Conservation (phyloP, 2,329 filamentous ascomycete species). For the Akanthomyces uredinophilus region DNA sequence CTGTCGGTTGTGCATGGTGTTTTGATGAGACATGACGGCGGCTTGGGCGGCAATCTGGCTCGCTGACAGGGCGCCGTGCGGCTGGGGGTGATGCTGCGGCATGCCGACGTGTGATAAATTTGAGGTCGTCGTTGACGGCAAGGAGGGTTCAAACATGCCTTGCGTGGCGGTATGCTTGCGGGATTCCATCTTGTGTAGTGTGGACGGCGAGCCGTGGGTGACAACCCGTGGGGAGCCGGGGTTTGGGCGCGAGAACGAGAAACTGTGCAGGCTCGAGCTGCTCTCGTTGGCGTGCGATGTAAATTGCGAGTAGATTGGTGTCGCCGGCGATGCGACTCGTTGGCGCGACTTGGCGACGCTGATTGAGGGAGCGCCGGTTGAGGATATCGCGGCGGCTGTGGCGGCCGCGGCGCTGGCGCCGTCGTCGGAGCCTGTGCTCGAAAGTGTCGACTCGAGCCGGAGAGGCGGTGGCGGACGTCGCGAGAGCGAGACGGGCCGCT, state of each 20-base stretch:
- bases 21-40: slow-evolving; percentile 63
- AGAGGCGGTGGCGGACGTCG: slow-evolving; percentile 30
- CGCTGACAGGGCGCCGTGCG: slow-evolving; percentile 42
- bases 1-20: slow-evolving; percentile 51
- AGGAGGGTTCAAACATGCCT: slow-evolving; percentile 69
- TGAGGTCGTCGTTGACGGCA: slow-evolving; percentile 57
- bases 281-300: slow-evolving; percentile 44
- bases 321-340: slow-evolving; percentile 33
- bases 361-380: slow-evolving; percentile 28
- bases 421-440: neutral
- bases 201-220: slow-evolving; percentile 27
- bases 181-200: slow-evolving; percentile 41
- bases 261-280: slow-evolving; percentile 42
- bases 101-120: slow-evolving; percentile 48
- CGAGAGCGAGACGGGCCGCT: slow-evolving; percentile 22
- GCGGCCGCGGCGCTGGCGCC: slow-evolving; percentile 16
- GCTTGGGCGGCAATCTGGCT: slow-evolving; percentile 78
- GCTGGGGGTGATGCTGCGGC: slow-evolving; percentile 38
- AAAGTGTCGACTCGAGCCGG: slow-evolving; percentile 25
- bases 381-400: slow-evolving; percentile 24
- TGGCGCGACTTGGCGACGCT: slow-evolving; percentile 43
- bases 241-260: slow-evolving; percentile 55
- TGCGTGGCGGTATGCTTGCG: slow-evolving; percentile 68
- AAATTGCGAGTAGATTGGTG: slow-evolving; percentile 46
- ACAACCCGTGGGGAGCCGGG: slow-evolving; percentile 27